Base-by-base conservation (phyloP, 305 asterid species). In the Ajuga reptans region DNA sequence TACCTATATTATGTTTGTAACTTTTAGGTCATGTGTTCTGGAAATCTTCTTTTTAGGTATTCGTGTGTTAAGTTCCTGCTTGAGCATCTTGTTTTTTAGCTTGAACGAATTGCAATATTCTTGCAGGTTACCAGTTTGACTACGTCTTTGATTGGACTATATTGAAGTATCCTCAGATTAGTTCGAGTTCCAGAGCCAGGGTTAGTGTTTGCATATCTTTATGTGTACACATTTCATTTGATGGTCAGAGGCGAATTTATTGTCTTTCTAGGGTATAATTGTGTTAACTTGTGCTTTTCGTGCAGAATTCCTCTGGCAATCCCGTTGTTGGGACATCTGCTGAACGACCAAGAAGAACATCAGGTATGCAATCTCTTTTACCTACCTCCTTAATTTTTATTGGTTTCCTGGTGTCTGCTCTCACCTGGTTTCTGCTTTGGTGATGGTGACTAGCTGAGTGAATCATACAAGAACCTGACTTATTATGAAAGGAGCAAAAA, bases 161-260 rank as follows among this genome's bases (percentile, higher is more conserved):
- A 68, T 79, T 86, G 77, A 86, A 84, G 83, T 81, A 83, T 76
- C 92, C 86, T 78, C 90, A 83, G 78, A 74, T 85, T 72, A 92
- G 96, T 80, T 77, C 92, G 36, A 88, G 86, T 68, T 89, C 98
- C 52, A 84, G 92, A 84, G 79, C 92, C 58, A 84, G 90, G 85
- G 97, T 91, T 69, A 57, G 88, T 83, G 65, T 64, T 70, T 77
- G 58, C 54, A 16, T 31, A 69, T 17, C 58, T 50, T 39, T 72
- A 51, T 61, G 36, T 49, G 46, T 66, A 52, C 50, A 62, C n/a
- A n/a, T n/a, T n/a, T n/a, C n/a, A n/a, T n/a, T n/a, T n/a, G n/a
- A n/a, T n/a, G n/a, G n/a, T n/a, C n/a, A n/a, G n/a, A n/a, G n/a
- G n/a, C n/a, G n/a, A n/a, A n/a, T n/a, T n/a, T n/a, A n/a, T 54